Evolutionary conservation across 768 basidiomycete species (phyloP), one percentile per base, ranked within the genome.

Genomic region (Fomitopsis serialis): DNA sequence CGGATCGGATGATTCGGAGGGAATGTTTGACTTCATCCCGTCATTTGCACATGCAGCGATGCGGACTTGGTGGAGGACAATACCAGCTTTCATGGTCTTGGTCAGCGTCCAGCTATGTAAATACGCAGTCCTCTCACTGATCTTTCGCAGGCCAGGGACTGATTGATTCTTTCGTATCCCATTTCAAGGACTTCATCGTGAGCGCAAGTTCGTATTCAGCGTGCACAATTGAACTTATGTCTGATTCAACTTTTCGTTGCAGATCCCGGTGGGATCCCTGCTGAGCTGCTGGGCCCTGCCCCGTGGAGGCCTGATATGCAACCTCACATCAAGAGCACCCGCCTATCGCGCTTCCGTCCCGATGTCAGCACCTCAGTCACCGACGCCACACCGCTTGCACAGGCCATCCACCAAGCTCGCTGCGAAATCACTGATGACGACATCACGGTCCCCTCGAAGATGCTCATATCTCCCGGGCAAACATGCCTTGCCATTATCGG

Each of bases 391-490:
- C 63, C 66, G 13, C 32, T 57, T 9, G 72, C 70, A 2, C 64
- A 57, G 2, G 52, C 58, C n/a, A 63, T 75, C 19, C 66, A 64
- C 46, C 63, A 75, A 48, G 73, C 72, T 1, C 64, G 71, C 22
- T 70, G 66, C 47, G 71, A 73, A 53, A 57, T 74, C 37, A 40
- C 37, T 6, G 57, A 55, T 25, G 54, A 59, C 19, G 40, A 50
- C 19, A 66, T 64, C 19, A 2, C 32, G 13, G 42, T 50, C 13
- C 68, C 68, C 19, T 50, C 55, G 34, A 45, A 46, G 29, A 40
- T 68, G 23, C 22, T 45, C 27, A 32, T 70, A 4, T 64, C 70
- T 2, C 36, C 57, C 2, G 58, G 54, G 11, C 64, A 64, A 2
- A 58, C 65, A 8, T 64, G 65, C 23, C 56, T 74, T 11, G 62